Base-by-base conservation (phyloP, 2,329 filamentous ascomycete species). In the Hymenoscyphus repandus region DNA sequence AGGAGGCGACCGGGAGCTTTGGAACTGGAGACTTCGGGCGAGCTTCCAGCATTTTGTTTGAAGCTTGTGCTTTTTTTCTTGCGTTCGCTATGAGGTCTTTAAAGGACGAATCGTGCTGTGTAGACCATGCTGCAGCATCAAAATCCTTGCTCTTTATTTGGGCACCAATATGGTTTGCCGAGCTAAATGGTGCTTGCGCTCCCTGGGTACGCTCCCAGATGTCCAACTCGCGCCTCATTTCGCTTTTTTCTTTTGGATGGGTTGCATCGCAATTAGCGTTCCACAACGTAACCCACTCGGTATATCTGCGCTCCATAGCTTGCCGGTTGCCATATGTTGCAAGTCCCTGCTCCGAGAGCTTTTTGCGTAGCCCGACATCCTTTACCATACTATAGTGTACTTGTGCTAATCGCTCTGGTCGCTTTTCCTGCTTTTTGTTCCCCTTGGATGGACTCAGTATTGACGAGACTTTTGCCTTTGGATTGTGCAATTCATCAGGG, bases 251-350 rank as follows among this genome's bases (percentile, higher is more conserved):
- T 64, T 86, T 87, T 0, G 90, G 90, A 1, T 74, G 73, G 33
- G 79, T 79, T 2, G 91, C 86, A 68, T 99, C 93, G 69, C 90
- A 96, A 66, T 99, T 99, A 10, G 95, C 88, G 67, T 99, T 99
- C 86, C 90, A 96, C 15, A 99, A 72, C 34, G 93, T 96, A 46
- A 93, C 78, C 91, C 91, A 99, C 68, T 99, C 93, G 20, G 81
- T 88, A 63, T 97, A 91, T 15, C 95, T 80, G 58, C 78, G 80
- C 65, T 92, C 86, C 48, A 97, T 74, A 1, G 91, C 74, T 41
- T 77, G 72, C 41, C 85, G 85, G 0, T 77, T 69, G 1, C 93
- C 93, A 53, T 72, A 75, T 9, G 76, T 78, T 0, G 89, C 85
- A 50, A 97, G 83, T 1, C 91, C 90, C 1, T 93, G 74, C 2